Evolutionary conservation across 2,329 filamentous ascomycete species (phyloP), one percentile per base, ranked within the genome.

Genomic region (Furcasterigmium sp.): DNA sequence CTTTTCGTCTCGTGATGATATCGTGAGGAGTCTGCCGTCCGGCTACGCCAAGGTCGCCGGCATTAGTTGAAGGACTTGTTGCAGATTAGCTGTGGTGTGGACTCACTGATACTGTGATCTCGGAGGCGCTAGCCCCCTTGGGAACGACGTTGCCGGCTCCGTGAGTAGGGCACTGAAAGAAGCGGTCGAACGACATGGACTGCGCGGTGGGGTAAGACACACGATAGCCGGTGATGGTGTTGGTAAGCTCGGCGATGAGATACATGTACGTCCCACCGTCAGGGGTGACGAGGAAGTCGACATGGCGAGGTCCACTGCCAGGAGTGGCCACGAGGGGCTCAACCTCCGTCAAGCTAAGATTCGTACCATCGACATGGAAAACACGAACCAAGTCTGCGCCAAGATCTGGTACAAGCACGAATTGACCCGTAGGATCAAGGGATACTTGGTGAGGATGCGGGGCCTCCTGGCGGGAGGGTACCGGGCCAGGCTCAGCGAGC

Each of bases 1-100:
- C 36, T 65, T 68, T 56, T 84, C 83, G 56, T 76, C 75, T 48
- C 87, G 82, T 49, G 85, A 85, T 3, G 82, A 84, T 34, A 85
- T 73, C 51, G 85, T 69, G 41, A 90, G 58, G 65, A 80, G 86
- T 28, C 72, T 75, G 46, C 72, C 67, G 54, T 81, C 76, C 39
- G 78, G 75, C 78, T 80, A 39, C 36, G 43, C n/a, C n/a, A n/a
- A n/a, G 32, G 7, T n/a, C 7, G 8, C 6, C 30, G 30, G 14
- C 6, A 34, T 34, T 5, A 23, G 35, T 37, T 10, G 21, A 13
- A 23, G 21, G n/a, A n/a, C 19, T 15, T 19, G 17, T 20, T 7
- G 19, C 8, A 10, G 5, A 37, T 37, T 23, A 13, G 10, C 10
- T 3, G 13, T n/a, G 3, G 19, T 10, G 11, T n/a, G n/a, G 10